Evolutionary conservation across 2,329 filamentous ascomycete species (phyloP).

Genomic region (Microsporum audouinii): DNA sequence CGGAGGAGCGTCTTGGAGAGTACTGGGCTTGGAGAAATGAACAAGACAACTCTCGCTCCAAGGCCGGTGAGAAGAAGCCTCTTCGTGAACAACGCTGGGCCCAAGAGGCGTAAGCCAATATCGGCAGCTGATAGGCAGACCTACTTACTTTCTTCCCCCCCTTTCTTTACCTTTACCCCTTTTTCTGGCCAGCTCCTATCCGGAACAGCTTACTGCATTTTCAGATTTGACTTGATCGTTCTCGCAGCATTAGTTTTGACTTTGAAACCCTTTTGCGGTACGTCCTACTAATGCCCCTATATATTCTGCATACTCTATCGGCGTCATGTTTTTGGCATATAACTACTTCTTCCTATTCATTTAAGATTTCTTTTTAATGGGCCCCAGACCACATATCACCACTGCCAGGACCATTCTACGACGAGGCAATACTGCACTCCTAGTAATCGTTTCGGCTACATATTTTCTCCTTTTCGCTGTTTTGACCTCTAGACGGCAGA

Average conservation of each 20-base stretch:
- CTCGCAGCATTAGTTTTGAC: background rate
- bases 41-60: constrained; percentile 49
- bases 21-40: constrained; percentile 88
- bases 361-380: background rate
- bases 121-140: too few species aligned
- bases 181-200: background rate
- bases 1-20: constrained; percentile 72
- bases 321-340: background rate
- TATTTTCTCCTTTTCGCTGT: background rate
- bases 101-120: constrained; percentile 32
- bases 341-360: background rate
- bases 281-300: background rate
- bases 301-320: background rate
- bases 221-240: background rate
- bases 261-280: background rate
- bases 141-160: background rate
- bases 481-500: background rate
- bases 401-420: background rate
- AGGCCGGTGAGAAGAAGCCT: constrained; percentile 49
- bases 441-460: constrained; percentile 11
- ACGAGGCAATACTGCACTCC: background rate
- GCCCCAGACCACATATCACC: background rate
- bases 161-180: background rate
- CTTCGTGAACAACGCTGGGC: constrained; percentile 74
- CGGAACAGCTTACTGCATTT: background rate